Evolutionary conservation across 225 moss, liverwort and hornwort species (phyloP).

Genomic region (Polytrichum commune): DNA sequence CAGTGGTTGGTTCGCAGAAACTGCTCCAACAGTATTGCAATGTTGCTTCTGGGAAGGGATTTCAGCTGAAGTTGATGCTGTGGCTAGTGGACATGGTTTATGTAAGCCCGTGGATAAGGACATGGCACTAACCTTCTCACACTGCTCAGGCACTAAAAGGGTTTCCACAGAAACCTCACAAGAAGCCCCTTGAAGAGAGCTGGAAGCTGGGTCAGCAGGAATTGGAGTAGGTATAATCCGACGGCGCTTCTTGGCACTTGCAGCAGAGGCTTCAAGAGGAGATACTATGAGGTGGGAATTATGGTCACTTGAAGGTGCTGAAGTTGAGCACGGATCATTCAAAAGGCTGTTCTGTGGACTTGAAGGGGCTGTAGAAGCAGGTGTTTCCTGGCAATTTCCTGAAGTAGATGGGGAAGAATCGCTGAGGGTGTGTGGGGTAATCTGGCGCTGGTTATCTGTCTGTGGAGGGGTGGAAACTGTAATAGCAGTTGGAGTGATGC

Average conservation of each 20-base stretch:
- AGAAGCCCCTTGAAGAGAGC: neutral
- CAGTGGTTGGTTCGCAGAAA: neutral
- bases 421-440: neutral
- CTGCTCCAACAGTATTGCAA: neutral
- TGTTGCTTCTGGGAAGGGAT: no score
- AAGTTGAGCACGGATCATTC: no score
- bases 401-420: constrained; percentile 4
- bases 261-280: constrained; percentile 8
- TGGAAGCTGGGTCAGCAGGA: constrained; percentile 5
- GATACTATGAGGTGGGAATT: neutral
- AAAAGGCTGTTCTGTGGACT: neutral
- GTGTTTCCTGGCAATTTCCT: neutral
- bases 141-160: neutral
- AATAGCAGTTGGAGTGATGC: constrained; percentile 5
- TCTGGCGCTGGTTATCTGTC: neutral
- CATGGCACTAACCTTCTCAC: neutral
- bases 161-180: neutral
- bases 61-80: neutral
- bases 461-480: constrained; percentile 2
- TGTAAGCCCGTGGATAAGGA: neutral
- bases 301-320: no score
- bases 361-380: constrained; percentile 1
- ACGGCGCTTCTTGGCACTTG: constrained; percentile 12
- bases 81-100: neutral
- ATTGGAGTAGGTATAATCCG: constrained; percentile 24